These are phyloP conservation scores for Curvularia verruculosa DNA, from an alignment of 2,329 filamentous ascomycete species.

Conservation along the genomic window DNA sequence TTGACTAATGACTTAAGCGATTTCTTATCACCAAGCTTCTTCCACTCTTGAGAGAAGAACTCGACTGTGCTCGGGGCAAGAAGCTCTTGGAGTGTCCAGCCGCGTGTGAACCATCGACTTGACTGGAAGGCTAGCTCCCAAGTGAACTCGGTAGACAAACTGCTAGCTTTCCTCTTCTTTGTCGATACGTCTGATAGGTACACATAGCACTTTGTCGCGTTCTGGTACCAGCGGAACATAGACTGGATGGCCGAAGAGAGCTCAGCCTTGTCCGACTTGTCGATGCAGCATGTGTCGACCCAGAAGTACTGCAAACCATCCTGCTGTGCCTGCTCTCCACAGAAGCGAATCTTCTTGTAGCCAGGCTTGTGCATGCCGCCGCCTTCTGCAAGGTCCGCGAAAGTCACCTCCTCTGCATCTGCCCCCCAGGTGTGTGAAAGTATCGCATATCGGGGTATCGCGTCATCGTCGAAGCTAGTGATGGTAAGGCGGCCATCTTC, in stretches of 20 bases:
- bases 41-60: slow-evolving; percentile 2
- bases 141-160: background rate
- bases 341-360: slow-evolving; percentile 8
- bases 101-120: no score
- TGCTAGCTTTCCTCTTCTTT: background rate
- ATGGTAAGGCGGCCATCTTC: slow-evolving; percentile 12
- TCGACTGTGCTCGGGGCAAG: background rate
- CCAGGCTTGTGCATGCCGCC: slow-evolving; percentile 8
- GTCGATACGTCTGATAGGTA: slow-evolving; percentile 1
- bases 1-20: background rate
- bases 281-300: slow-evolving; percentile 8
- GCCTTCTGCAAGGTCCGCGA: slow-evolving; percentile 20
- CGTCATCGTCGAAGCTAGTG: background rate
- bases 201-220: background rate
- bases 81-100: slow-evolving; percentile 10
- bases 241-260: background rate
- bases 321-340: slow-evolving; percentile 1
- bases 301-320: slow-evolving; percentile 12
- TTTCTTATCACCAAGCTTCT: background rate
- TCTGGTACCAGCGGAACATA: slow-evolving; percentile 7
- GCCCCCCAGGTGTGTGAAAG: slow-evolving; percentile 38
- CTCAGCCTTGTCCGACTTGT: slow-evolving; percentile 4
- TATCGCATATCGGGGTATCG: slow-evolving; percentile 24
- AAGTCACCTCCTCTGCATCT: slow-evolving; percentile 35
- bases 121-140: slow-evolving; percentile 1